These are phyloP conservation scores for Leishmania gerbilli DNA, from an alignment of 208 protist genomes.

Conservation along the genomic window DNA sequence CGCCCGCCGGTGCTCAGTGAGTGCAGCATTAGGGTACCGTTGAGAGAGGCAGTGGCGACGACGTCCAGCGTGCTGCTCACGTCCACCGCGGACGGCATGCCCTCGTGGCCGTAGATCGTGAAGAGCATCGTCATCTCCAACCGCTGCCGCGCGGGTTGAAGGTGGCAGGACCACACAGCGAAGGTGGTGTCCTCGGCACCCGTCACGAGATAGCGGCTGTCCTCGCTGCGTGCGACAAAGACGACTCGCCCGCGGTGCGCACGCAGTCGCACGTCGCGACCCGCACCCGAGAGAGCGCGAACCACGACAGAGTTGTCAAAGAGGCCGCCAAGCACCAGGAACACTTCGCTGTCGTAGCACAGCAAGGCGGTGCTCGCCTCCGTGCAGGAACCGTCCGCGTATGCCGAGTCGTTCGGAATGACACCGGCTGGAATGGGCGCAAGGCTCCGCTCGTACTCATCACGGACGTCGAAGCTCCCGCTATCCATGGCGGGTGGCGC, in stretches of 20 bases:
- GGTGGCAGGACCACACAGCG: conserved; percentile 80
- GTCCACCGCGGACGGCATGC: conserved; percentile 74
- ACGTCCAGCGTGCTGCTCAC: conserved; percentile 74
- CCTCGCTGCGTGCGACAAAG: conserved; percentile 59
- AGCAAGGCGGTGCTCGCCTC: conserved; percentile 61
- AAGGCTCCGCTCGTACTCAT: conserved; percentile 64
- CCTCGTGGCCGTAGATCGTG: conserved; percentile 86
- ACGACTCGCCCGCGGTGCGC: conserved; percentile 80
- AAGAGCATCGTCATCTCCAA: conserved; percentile 71
- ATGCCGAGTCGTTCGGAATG: conserved; percentile 45
- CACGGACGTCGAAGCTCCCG: conserved; percentile 65
- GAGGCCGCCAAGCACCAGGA: conserved; percentile 77
- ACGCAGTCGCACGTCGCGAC: conserved; percentile 61
- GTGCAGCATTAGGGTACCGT: conserved; percentile 86
- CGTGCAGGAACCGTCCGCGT: conserved; percentile 59
- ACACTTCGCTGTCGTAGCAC: conserved; percentile 65
- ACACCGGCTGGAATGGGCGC: conserved; percentile 57
- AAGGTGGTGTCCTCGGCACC: conserved; percentile 92
- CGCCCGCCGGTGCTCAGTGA: conserved; percentile 62
- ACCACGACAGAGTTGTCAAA: conserved; percentile 86
- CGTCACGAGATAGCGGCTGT: conserved; percentile 84
- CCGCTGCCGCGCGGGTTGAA: conserved; percentile 36
- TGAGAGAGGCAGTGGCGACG: conserved; percentile 80
- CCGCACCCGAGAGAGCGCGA: conserved; percentile 44
- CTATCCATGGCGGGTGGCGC: not conserved